Evolutionary conservation across 495 filamentous ascomycete species (phyloP).

Genomic region (Astrothelium subdiscretum): DNA sequence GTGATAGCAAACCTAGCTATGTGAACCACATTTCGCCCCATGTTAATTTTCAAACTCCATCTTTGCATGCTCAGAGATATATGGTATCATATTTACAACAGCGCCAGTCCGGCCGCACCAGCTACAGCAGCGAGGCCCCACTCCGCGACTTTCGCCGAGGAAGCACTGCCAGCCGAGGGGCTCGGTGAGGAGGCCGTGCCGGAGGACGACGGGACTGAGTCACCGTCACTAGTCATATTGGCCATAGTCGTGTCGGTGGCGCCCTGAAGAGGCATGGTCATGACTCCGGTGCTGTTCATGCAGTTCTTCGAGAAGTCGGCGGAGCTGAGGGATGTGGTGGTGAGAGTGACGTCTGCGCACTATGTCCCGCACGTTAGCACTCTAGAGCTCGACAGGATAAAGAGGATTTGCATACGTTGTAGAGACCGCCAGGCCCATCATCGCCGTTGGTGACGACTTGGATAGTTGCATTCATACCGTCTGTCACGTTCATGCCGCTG

Average conservation of each 20-base stretch:
- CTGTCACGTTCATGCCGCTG: conserved; percentile 26
- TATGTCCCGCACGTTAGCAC: conserved; percentile 13
- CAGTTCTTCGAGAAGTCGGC: conserved; percentile 36
- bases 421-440: conserved; percentile 16
- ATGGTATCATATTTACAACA: neutral
- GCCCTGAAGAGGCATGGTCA: conserved; percentile 22
- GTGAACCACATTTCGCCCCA: no score
- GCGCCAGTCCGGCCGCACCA: neutral
- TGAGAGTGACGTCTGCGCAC: conserved; percentile 55
- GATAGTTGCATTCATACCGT: conserved; percentile 50
- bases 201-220: neutral
- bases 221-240: neutral
- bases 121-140: neutral
- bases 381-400: neutral
- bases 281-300: conserved; percentile 41
- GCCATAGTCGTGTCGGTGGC: conserved; percentile 2
- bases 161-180: neutral
- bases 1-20: no score
- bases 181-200: neutral
- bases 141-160: neutral
- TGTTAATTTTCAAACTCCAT: no score
- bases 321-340: conserved; percentile 25
- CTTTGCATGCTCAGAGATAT: no score
- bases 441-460: conserved; percentile 44
- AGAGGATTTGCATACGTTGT: conserved; percentile 14